Base-by-base conservation (phyloP, 2,329 filamentous ascomycete species). In the Exophiala oligosperma region DNA sequence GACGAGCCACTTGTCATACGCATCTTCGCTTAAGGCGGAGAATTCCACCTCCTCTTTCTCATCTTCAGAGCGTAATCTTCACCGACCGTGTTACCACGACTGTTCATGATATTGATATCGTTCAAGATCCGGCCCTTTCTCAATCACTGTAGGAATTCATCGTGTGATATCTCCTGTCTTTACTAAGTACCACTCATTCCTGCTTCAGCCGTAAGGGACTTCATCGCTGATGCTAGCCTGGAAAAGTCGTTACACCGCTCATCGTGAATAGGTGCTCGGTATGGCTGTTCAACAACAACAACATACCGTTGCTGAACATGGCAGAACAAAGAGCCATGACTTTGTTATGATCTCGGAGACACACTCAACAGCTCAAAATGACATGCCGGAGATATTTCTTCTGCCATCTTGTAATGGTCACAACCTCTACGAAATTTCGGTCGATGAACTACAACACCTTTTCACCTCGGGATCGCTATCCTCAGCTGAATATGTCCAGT, bases 361-460 rank as follows among this genome's bases (percentile, higher is more conserved):
- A 2, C 26, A 37, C 23, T 8, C 12, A 9, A 12, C 17, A 8
- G 37, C 38, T 26, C 50, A 60, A 43, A 23, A 54, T 26, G 55
- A 56, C 14, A 49, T 66, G 37, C 64, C 64, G 6, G 44, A 58
- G 12, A n/a, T 58, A 9, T 68, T 67, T 44, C 62, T 47, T 8
- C 38, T 68, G 9, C 50, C 56, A 7, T 17, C 8, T 14, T 62
- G 58, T 37, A 62, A 64, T 6, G 61, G 55, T 21, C 29, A 66
- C 5, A 46, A 66, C 7, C 37, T 68, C 1, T 64, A 60, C 44
- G 66, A 68, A 37, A 52, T 61, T 21, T 56, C 64, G 7, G 55
- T 68, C n/a, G 55, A 66, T 46, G 58, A 67, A 44, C 41, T 68
- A 17, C 66, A 68, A 41, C 53, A 58, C 29, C 57, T 54, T 14